phyloP scores from a whole-genome alignment of 306 rosid genomes.

The Senna tora region DNA sequence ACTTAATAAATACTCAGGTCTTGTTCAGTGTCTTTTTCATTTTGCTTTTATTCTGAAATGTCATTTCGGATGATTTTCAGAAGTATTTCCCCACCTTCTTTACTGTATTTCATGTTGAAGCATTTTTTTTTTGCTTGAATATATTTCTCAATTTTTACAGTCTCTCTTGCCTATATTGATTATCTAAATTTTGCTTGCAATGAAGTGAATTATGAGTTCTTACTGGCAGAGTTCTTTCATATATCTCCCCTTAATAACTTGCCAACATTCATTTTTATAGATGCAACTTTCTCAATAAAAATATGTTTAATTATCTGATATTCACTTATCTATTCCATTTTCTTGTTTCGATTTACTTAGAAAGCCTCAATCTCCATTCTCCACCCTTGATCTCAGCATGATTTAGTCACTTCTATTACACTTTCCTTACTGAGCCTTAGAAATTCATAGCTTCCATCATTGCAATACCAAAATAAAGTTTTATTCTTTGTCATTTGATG shows the following conservation, averaged over 20 bases:
- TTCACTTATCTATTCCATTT: neutral
- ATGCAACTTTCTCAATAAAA: slow-evolving; percentile 22
- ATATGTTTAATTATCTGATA: neutral
- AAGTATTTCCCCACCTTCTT: neutral
- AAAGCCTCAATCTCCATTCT: neutral
- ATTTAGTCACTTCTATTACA: neutral
- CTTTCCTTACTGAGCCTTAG: neutral
- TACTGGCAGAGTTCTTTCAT: neutral
- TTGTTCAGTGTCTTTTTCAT: neutral
- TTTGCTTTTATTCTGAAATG: neutral
- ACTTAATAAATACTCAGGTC: neutral
- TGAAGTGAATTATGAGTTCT: neutral
- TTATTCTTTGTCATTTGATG: neutral
- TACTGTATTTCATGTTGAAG: neutral
- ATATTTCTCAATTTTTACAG: neutral
- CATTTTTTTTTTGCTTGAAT: neutral
- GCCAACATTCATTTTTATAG: neutral
- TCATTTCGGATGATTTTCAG: neutral
- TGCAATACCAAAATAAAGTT: neutral
- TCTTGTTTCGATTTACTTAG: neutral
- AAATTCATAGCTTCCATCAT: neutral
- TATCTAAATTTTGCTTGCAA: neutral
- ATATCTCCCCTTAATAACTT: slow-evolving; percentile 18
- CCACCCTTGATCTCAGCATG: neutral
- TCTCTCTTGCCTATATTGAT: neutral